Percentiles rank a stretch among this genome's conserved stretches.
These are phyloP conservation scores for Pseudevernia furfuracea DNA, from an alignment of 495 filamentous ascomycete species.

Conservation along the genomic window DNA sequence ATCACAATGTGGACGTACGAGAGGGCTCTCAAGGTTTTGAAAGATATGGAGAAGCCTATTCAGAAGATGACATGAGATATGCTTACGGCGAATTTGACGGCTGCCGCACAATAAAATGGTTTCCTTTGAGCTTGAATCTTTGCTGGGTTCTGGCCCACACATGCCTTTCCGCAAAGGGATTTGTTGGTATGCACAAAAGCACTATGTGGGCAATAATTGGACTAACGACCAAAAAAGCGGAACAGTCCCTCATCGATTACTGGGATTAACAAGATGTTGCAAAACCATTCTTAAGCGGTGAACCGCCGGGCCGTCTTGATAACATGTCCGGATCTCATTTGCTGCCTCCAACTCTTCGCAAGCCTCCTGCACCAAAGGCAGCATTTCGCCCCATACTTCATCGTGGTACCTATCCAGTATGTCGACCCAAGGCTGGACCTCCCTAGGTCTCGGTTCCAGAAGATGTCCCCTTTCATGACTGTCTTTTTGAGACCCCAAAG, in stretches of 20 bases:
- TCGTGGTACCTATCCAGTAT: conserved; percentile 62
- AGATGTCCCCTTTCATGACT: neutral
- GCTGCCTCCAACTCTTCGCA: conserved; percentile 46
- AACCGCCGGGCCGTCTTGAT: conserved; percentile 38
- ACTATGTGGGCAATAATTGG: neutral
- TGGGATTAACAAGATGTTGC: conserved; percentile 33
- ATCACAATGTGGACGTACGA: conserved; percentile 99
- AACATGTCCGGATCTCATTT: conserved; percentile 22
- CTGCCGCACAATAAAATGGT: neutral
- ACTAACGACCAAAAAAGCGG: neutral
- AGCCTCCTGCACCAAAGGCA: conserved; percentile 56
- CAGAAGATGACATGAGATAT: neutral
- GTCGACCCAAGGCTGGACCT: conserved; percentile 45
- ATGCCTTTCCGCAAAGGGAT: neutral
- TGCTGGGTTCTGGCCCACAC: neutral
- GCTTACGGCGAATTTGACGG: neutral
- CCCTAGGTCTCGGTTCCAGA: conserved; percentile 15
- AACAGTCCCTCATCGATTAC: neutral
- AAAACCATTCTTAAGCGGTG: conserved; percentile 45
- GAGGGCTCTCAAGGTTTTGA: conserved; percentile 52
- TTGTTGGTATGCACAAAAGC: neutral
- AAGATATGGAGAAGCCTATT: conserved; percentile 28
- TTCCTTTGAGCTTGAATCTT: neutral
- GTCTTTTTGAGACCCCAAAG: neutral
- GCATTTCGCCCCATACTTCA: conserved; percentile 70